Percentiles rank a stretch among this genome's conserved stretches.
Evolutionary conservation across 176 grass and related monocot genomes (phyloP).

Genomic region (Aegilops longissima): DNA sequence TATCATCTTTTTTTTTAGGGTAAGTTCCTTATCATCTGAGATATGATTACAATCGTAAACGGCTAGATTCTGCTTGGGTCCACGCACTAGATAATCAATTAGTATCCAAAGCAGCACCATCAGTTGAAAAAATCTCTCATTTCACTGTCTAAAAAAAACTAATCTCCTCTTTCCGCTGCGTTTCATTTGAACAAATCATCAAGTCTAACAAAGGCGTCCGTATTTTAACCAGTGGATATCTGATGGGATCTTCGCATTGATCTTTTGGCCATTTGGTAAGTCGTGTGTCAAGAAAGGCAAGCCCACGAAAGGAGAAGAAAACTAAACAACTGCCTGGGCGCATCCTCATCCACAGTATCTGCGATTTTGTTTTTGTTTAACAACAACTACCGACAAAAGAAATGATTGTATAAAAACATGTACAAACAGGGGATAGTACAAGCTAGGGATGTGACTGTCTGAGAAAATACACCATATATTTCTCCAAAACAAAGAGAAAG

Average conservation of each 20-base stretch:
- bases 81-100: background rate
- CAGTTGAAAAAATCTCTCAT: background rate
- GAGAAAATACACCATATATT: background rate
- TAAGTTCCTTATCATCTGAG: background rate
- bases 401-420: background rate
- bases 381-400: background rate
- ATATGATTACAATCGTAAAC: background rate
- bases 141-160: background rate
- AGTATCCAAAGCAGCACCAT: slow-evolving; percentile 4
- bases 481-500: background rate
- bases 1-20: background rate
- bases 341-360: background rate
- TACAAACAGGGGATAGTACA: slow-evolving; percentile 16
- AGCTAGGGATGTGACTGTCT: background rate
- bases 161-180: background rate
- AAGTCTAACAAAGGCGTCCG: background rate
- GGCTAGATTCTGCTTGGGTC: background rate
- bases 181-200: slow-evolving; percentile 15
- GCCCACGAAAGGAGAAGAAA: background rate
- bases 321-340: background rate
- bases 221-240: background rate
- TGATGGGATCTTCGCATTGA: background rate
- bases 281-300: slow-evolving; percentile 13
- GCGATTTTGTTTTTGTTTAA: background rate
- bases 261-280: slow-evolving; percentile 9